phyloP scores from a whole-genome alignment of 805 yeast genomes.

The Candida krabiensis region DNA sequence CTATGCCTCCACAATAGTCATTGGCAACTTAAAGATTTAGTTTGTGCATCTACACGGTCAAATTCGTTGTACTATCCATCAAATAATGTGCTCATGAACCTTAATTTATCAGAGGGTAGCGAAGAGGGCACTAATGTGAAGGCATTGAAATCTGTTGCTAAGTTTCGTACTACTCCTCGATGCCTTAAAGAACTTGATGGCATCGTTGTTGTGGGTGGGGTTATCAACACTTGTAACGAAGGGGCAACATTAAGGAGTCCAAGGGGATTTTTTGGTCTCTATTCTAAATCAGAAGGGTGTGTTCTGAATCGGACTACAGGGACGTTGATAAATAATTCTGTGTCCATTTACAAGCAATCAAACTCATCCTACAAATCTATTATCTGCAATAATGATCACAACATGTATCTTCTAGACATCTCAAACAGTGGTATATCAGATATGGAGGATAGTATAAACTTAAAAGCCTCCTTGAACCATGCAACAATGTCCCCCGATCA shows the following conservation, averaged over 20 bases:
- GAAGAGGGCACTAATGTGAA: constrained; percentile 9
- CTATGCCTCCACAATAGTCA: too few species aligned
- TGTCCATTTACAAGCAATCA: constrained; percentile 48
- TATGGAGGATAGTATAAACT: constrained; percentile 36
- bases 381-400: constrained; percentile 82
- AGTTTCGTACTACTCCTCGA: constrained; percentile 66
- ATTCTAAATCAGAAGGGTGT: constrained; percentile 48
- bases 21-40: constrained; percentile 57
- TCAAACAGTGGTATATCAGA: constrained; percentile 41
- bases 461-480: constrained; percentile 73
- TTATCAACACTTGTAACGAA: constrained; percentile 28
- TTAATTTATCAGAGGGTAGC: constrained; percentile 1
- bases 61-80: constrained; percentile 58
- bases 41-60: constrained; percentile 50
- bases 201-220: constrained; percentile 48
- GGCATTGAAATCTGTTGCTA: constrained; percentile 40
- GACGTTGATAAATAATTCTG: constrained; percentile 80
- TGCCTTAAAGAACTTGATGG: constrained; percentile 66
- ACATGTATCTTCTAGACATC: constrained; percentile 65
- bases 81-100: constrained; percentile 46
- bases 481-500: constrained; percentile 66
- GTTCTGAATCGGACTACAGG: constrained; percentile 63
- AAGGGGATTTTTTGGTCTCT: constrained; percentile 66
- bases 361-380: constrained; percentile 52
- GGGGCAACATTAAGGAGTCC: constrained; percentile 32